Evolutionary conservation across 1,139 yeast species (phyloP).

Genomic region (Pichia sp.): DNA sequence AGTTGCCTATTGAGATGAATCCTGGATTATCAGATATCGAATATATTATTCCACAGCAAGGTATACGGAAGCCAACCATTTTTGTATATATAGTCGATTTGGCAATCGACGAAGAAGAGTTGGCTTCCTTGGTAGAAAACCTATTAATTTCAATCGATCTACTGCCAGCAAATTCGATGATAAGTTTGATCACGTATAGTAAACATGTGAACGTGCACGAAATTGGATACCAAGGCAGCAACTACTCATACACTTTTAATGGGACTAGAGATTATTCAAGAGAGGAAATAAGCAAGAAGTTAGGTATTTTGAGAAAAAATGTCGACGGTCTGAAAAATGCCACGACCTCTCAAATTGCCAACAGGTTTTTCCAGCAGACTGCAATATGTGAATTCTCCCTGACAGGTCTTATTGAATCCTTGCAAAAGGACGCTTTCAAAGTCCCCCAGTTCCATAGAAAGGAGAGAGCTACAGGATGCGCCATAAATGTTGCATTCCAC

Average conservation of each 20-base stretch:
- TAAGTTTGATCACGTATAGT: conserved; percentile 61
- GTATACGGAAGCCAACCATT: conserved; percentile 42
- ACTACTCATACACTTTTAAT: conserved; percentile 46
- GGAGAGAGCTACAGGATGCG: conserved; percentile 61
- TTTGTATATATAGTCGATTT: conserved; percentile 67
- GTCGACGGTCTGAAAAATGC: conserved; percentile 27
- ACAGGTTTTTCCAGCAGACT: conserved; percentile 44
- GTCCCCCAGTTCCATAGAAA: conserved; percentile 46
- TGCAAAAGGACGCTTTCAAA: conserved; percentile 52
- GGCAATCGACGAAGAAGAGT: conserved; percentile 45
- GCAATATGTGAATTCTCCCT: conserved; percentile 54
- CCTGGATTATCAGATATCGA: conserved; percentile 55
- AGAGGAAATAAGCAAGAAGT: conserved; percentile 46
- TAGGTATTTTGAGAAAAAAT: conserved; percentile 50
- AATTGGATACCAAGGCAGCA: conserved; percentile 36
- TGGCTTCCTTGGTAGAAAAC: conserved; percentile 56
- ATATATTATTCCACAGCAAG: conserved; percentile 45
- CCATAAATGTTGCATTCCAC: conserved; percentile 56
- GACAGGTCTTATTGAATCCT: conserved; percentile 48
- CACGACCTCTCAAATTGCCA: conserved; percentile 13
- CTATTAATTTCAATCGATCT: conserved; percentile 49
- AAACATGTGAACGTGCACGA: conserved; percentile 64
- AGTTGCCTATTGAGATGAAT: conserved; percentile 35
- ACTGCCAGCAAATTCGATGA: conserved; percentile 55
- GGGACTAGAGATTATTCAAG: conserved; percentile 53